Evolutionary conservation across 129 eudicot species (phyloP), one percentile per base, ranked within the genome.

Genomic region (Cynara cardunculus): DNA sequence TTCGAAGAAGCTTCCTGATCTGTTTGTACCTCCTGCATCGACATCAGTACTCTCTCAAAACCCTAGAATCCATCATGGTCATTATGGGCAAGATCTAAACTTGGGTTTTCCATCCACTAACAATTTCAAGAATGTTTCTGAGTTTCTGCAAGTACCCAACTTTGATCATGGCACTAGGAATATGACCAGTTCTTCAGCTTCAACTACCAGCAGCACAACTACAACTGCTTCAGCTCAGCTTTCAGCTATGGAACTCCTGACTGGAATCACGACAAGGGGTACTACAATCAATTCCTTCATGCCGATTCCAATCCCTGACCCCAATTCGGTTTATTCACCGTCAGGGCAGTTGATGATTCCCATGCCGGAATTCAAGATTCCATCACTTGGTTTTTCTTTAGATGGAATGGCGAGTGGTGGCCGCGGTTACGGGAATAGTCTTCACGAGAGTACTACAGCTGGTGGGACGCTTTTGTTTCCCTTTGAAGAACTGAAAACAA

Each of bases 401-500:
- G 89, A 89, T 84, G 94, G 92, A 76, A 80, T 89, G 81, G 85
- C 24, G 34, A 64, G n/a, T 71, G 56, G 71, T 74, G 91, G 82
- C 34, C 77, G 19, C 1, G 24, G 77, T n/a, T 84, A 77, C 81
- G 89, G 89, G 2, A 81, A 61, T 80, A 26, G 72, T 80, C 69
- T 44, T 44, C 25, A 73, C 2, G 80, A 69, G 14, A 70, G 19
- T 7, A 13, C 32, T 77, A 39, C 72, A 10, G 62, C 31, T 82
- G 92, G 37, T 82, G 92, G 90, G 77, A 83, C 88, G 85, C 25
- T 88, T 39, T 88, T 88, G 76, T 92, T 92, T 74, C 97, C 97
- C 0, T 92, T 90, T 80, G 94, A 88, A 85, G 93, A 92, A 78
- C 16, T 90, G 87, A 92, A 92, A 85, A 77, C 91, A 70, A 76